Evolutionary conservation across 768 basidiomycete genomes (phyloP).

Genomic region (Pulveroboletus sp.): DNA sequence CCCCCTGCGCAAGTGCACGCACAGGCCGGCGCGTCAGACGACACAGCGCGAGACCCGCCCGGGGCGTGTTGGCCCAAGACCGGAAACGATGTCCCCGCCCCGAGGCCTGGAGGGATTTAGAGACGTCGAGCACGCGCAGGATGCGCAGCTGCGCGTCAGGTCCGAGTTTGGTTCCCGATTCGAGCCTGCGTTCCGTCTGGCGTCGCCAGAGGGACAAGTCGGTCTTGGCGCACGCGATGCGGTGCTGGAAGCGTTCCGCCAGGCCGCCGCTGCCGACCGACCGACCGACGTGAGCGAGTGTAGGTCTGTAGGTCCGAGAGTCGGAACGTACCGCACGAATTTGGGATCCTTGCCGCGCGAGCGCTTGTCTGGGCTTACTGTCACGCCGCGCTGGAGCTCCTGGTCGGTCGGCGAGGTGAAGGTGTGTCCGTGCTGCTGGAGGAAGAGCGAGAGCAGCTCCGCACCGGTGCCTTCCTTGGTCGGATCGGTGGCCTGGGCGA

Average conservation of each 20-base stretch:
- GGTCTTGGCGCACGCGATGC: constrained; percentile 42
- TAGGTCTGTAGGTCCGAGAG: too few relatives aligned
- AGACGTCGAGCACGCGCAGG: constrained; percentile 38
- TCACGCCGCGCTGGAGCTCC: constrained; percentile 47
- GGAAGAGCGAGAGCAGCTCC: constrained; percentile 50
- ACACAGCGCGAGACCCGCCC: constrained; percentile 42
- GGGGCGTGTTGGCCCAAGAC: too few relatives aligned
- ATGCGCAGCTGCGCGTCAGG: constrained; percentile 45
- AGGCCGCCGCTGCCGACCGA: constrained; percentile 45
- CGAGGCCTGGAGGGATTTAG: too few relatives aligned
- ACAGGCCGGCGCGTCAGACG: constrained; percentile 27
- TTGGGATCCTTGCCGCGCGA: constrained; percentile 41
- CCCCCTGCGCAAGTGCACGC: constrained; percentile 15
- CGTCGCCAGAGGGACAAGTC: constrained; percentile 51
- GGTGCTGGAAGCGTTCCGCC: constrained; percentile 45
- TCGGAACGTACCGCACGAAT: constrained; percentile 42
- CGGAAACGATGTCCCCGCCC: too few relatives aligned
- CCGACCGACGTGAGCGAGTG: not conserved
- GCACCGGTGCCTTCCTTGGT: constrained; percentile 47
- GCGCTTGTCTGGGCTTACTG: constrained; percentile 56
- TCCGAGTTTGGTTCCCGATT: constrained; percentile 27
- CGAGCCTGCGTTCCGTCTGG: constrained; percentile 40
- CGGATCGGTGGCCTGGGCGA: constrained; percentile 51
- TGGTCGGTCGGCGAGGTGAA: constrained; percentile 35
- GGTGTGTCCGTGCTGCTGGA: constrained; percentile 43